phyloP scores from a whole-genome alignment of 2,329 filamentous ascomycete species.

The Cercospora sesami region DNA sequence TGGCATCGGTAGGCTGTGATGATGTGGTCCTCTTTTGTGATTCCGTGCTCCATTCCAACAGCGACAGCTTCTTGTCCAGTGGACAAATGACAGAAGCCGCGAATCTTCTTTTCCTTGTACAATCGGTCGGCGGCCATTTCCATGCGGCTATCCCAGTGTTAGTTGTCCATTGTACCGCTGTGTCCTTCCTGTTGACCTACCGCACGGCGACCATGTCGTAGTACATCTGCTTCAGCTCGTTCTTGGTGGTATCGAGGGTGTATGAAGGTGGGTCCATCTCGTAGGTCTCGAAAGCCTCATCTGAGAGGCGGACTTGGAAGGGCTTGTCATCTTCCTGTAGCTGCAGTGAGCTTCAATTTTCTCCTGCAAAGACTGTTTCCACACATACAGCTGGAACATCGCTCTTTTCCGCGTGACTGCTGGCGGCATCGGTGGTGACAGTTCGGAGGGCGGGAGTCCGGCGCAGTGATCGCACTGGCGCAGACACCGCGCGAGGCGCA shows the following conservation, averaged over 20 bases:
- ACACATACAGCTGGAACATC: slow-evolving; percentile 64
- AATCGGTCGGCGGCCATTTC: slow-evolving; percentile 98
- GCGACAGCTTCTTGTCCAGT: slow-evolving; percentile 97
- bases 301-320: slow-evolving; percentile 88
- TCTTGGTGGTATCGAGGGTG: slow-evolving; percentile 91
- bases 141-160: slow-evolving; percentile 72
- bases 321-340: slow-evolving; percentile 85
- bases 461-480: slow-evolving; percentile 35
- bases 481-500: slow-evolving; percentile 39
- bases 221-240: slow-evolving; percentile 98
- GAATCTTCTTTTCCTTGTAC: slow-evolving; percentile 99
- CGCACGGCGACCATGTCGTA: slow-evolving; percentile 92
- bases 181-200: slow-evolving; percentile 55
- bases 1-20: slow-evolving; percentile 99
- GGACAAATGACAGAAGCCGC: slow-evolving; percentile 98
- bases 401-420: slow-evolving; percentile 80
- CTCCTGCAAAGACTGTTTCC: background rate
- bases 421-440: slow-evolving; percentile 94
- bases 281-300: slow-evolving; percentile 99
- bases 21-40: slow-evolving; percentile 85
- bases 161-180: background rate
- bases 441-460: slow-evolving; percentile 57
- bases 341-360: slow-evolving; percentile 9
- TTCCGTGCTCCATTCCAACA: slow-evolving; percentile 93
- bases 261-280: slow-evolving; percentile 95